Evolutionary conservation across 176 grass and related monocot genomes (phyloP).

Genomic region (Aegilops sharonensis): DNA sequence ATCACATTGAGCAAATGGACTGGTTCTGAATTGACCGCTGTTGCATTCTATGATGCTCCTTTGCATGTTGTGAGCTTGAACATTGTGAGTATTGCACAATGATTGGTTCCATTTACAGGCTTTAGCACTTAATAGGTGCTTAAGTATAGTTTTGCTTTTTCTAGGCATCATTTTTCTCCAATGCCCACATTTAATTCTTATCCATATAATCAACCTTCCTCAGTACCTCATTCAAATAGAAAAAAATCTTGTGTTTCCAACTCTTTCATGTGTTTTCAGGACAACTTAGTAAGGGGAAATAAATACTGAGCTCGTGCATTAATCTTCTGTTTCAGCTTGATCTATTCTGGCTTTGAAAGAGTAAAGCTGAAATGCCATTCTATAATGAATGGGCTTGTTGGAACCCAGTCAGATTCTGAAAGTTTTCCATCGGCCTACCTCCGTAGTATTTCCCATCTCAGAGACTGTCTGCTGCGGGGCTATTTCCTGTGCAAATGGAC

Average conservation of each 20-base stretch:
- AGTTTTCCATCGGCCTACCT: neutral
- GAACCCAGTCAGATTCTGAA: neutral
- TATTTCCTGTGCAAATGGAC: neutral
- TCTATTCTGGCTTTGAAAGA: slow-evolving; percentile 6
- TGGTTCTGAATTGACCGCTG: slow-evolving; percentile 81
- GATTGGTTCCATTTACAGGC: slow-evolving; percentile 26
- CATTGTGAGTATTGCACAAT: slow-evolving; percentile 65
- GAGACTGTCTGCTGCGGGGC: neutral
- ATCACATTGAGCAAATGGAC: slow-evolving; percentile 96
- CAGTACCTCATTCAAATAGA: neutral
- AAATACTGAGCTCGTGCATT: neutral
- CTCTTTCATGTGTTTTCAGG: neutral
- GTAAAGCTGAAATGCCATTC: neutral
- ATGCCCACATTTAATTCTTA: neutral
- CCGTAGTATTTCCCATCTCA: neutral
- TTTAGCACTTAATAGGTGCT: neutral
- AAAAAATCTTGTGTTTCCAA: neutral
- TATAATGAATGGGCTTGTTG: neutral
- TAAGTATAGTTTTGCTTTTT: slow-evolving; percentile 18
- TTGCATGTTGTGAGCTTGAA: slow-evolving; percentile 98
- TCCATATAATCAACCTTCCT: neutral
- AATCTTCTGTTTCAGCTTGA: neutral
- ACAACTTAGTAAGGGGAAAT: neutral
- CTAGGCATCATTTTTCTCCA: slow-evolving; percentile 19
- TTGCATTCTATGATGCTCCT: slow-evolving; percentile 97